A percentile compares a stretch with the other conserved stretches of the same genome.
These are phyloP conservation scores for Neurospora tetrasperma DNA, from an alignment of 495 filamentous ascomycete species.

Conservation along the genomic window DNA sequence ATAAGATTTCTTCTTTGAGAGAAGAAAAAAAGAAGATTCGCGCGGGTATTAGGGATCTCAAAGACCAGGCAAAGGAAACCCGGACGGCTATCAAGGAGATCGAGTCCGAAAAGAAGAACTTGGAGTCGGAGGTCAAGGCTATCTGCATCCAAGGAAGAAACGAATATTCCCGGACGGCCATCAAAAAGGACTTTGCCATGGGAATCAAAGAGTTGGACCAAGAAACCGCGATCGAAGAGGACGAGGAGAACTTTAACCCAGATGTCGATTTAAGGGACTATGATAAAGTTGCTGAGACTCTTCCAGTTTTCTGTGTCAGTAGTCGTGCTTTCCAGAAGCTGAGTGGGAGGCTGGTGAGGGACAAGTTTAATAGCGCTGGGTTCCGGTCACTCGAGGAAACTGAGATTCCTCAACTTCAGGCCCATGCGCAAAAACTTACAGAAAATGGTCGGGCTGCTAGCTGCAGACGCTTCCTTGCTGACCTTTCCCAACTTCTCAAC, in stretches of 20 bases:
- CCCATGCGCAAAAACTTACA: slow-evolving; percentile 51
- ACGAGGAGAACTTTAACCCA: slow-evolving; percentile 27
- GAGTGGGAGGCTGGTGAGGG: slow-evolving; percentile 37
- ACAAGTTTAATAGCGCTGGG: slow-evolving; percentile 29
- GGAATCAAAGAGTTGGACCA: slow-evolving; percentile 42
- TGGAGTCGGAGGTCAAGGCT: slow-evolving; percentile 27
- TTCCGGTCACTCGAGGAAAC: slow-evolving; percentile 25
- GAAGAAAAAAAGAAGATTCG: slow-evolving; percentile 20
- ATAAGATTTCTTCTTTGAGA: slow-evolving; percentile 13
- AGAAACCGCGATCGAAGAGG: slow-evolving; percentile 20
- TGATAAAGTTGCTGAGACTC: slow-evolving; percentile 41
- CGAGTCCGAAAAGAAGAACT: slow-evolving; percentile 9
- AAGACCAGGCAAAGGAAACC: slow-evolving; percentile 7
- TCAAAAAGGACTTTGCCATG: slow-evolving; percentile 50
- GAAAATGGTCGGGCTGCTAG: slow-evolving; percentile 25
- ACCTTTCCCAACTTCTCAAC: slow-evolving; percentile 43
- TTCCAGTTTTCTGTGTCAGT: slow-evolving; percentile 57
- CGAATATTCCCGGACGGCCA: slow-evolving; percentile 43
- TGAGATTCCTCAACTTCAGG: slow-evolving; percentile 50
- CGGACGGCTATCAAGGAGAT: slow-evolving; percentile 15
- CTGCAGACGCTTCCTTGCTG: slow-evolving; percentile 33
- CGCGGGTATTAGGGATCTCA: neutral
- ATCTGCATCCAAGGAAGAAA: slow-evolving; percentile 50
- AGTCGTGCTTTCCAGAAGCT: slow-evolving; percentile 53
- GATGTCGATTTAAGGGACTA: slow-evolving; percentile 48